Base-by-base conservation (phyloP, 2,329 filamentous ascomycete genomes). In the Orbilia javanica region DNA sequence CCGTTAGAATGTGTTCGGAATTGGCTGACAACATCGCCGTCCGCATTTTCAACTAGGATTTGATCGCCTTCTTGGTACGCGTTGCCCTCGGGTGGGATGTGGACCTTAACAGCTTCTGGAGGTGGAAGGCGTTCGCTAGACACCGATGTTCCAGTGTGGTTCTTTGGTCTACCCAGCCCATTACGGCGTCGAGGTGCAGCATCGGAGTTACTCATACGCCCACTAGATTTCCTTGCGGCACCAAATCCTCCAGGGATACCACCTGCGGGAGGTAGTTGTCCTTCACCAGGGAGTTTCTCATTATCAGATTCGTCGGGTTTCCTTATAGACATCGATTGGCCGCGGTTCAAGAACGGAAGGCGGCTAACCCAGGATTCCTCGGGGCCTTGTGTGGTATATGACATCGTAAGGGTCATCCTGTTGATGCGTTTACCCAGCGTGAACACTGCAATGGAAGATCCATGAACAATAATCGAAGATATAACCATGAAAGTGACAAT, bases 381-480 rank as follows among this genome's bases (percentile, higher is more conserved):
- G 97, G 93, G 70, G 97, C 95, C 63, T 92, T 92, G 18, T 91
- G 91, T 90, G 0, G 96, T 99, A 85, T 98, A 99, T 0, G 96
- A 97, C 89, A 99, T 93, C 69, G 96, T 97, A 78, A 99, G 69
- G 8, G 77, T 79, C 77, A 79, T 75, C 27, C 77, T 60, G 85
- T 98, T 98, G 88, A 99, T 99, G 79, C 93, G 94, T 85, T 98
- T 99, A 82, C 96, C 96, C 0, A 99, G 89, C 0, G 96, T 98
- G 82, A 99, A 99, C 7, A 99, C 96, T 4, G 96, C 96, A 81
- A 99, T 92, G 0, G 96, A 98, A n/a, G 96, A 98, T 22, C 96
- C 96, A 82, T 99, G 96, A 0, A 99, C 93, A 42, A 98, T 85
- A 82, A 99, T 99, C 11, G 96, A 99, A 2, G 92, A 88, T 66